These are phyloP conservation scores for Xanthoconium purpureum DNA, from an alignment of 768 basidiomycete genomes.

Conservation along the genomic window DNA sequence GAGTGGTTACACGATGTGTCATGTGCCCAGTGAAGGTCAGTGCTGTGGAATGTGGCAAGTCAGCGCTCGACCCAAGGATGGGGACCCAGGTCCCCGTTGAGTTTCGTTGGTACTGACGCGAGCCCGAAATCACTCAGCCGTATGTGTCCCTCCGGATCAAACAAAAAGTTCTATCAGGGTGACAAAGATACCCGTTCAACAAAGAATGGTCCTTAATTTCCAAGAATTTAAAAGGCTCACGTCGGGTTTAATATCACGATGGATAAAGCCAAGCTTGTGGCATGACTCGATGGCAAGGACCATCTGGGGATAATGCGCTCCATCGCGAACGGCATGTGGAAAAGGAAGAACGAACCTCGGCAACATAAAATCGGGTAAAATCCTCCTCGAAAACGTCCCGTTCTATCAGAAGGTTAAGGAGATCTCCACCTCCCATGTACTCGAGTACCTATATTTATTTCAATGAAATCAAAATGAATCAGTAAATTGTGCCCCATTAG, in stretches of 20 bases:
- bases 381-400: constrained; percentile 87
- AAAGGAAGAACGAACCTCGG: constrained; percentile 59
- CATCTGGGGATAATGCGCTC: constrained; percentile 60
- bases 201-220: constrained; percentile 29
- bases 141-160: constrained; percentile 91
- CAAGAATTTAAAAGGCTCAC: constrained; percentile 42
- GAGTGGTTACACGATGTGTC: constrained; percentile 75
- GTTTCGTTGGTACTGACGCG: constrained; percentile 60
- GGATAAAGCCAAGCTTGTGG: constrained; percentile 94
- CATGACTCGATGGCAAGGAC: constrained; percentile 90
- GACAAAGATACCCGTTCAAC: constrained; percentile 23
- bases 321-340: constrained; percentile 19
- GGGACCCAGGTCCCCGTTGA: constrained; percentile 22
- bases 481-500: constrained; percentile 31
- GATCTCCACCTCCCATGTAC: constrained; percentile 95
- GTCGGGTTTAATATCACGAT: constrained; percentile 96
- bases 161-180: constrained; percentile 80
- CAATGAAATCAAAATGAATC: constrained; percentile 59
- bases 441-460: constrained; percentile 68
- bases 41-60: constrained; percentile 44
- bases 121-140: constrained; percentile 94
- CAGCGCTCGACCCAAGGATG: constrained; percentile 12
- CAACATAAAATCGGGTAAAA: constrained; percentile 90
- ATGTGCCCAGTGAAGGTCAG: constrained; percentile 95
- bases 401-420: constrained; percentile 93